phyloP scores from a whole-genome alignment of 352 stramenopile species.

The Globisporangium takayamanum region DNA sequence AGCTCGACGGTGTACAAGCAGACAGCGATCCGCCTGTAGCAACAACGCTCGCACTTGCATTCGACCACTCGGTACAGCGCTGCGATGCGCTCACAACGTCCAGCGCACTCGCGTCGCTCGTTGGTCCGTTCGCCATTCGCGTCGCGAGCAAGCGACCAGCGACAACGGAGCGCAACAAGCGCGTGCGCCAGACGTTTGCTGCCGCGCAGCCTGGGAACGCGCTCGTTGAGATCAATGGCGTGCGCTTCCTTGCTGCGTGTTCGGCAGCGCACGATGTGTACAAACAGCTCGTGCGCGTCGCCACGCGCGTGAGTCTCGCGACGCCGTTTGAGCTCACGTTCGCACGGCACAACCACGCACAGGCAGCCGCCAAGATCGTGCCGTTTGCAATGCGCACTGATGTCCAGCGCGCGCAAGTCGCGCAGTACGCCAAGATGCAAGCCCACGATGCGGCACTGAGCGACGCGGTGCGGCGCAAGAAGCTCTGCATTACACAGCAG shows the following conservation, averaged over 20 bases:
- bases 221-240: slow-evolving; percentile 40
- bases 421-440: slow-evolving; percentile 32
- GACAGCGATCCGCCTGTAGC: background rate
- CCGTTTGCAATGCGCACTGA: slow-evolving; percentile 49
- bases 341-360: slow-evolving; percentile 45
- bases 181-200: slow-evolving; percentile 27
- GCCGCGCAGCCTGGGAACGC: slow-evolving; percentile 36
- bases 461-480: slow-evolving; percentile 30
- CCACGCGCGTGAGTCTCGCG: slow-evolving; percentile 27
- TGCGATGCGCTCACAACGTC: background rate
- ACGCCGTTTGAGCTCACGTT: slow-evolving; percentile 43
- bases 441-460: slow-evolving; percentile 27
- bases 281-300: slow-evolving; percentile 20
- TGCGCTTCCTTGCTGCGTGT: slow-evolving; percentile 26
- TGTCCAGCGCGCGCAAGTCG: slow-evolving; percentile 43
- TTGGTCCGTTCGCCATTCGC: slow-evolving; percentile 25
- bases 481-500: slow-evolving; percentile 56
- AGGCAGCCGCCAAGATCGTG: slow-evolving; percentile 43
- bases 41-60: background rate
- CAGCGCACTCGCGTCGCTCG: slow-evolving; percentile 13
- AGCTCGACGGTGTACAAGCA: slow-evolving; percentile 21
- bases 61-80: background rate
- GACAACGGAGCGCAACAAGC: slow-evolving; percentile 13
- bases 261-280: slow-evolving; percentile 26
- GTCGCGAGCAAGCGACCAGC: slow-evolving; percentile 22